These are phyloP conservation scores for Emmonsiellopsis sp. DNA, from an alignment of 2,329 filamentous ascomycete genomes.

Conservation along the genomic window DNA sequence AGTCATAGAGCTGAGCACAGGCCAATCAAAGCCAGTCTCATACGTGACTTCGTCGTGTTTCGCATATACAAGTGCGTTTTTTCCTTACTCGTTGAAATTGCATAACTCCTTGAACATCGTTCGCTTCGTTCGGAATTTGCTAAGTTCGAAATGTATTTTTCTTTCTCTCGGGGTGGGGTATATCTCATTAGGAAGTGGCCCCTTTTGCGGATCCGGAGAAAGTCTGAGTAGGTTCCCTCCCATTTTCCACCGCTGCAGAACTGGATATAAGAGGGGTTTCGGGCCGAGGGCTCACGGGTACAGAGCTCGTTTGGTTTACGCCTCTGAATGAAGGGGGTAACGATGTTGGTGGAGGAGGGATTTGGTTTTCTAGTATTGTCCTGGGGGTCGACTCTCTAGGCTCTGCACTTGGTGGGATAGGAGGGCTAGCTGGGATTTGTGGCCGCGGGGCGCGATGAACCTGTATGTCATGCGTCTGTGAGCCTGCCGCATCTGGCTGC, in stretches of 20 bases:
- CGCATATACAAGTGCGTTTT: neutral
- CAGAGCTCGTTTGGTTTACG: conserved; percentile 6
- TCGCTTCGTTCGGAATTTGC: neutral
- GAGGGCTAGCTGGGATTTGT: neutral
- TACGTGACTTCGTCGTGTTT: conserved; percentile 2
- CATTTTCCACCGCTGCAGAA: conserved; percentile 2
- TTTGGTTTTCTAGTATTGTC: conserved; percentile 7
- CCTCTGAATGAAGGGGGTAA: conserved; percentile 5
- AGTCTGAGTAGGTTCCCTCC: conserved; percentile 3
- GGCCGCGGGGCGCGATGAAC: conserved; percentile 7
- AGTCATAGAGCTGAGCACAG: neutral
- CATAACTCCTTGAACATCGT: neutral
- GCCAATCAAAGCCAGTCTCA: neutral
- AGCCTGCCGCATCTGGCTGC: conserved; percentile 2
- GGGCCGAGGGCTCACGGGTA: conserved; percentile 3
- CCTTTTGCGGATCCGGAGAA: neutral
- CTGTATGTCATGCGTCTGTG: conserved; percentile 11
- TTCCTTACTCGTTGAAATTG: neutral
- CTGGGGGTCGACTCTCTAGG: conserved; percentile 10
- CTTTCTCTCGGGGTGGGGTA: neutral
- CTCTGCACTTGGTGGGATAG: neutral
- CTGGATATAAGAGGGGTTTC: conserved; percentile 3
- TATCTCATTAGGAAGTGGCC: neutral
- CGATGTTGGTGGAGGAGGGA: conserved; percentile 3
- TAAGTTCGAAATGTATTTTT: neutral